Evolutionary conservation across 305 asterid species (phyloP).

Genomic region (Andrographis paniculata): DNA sequence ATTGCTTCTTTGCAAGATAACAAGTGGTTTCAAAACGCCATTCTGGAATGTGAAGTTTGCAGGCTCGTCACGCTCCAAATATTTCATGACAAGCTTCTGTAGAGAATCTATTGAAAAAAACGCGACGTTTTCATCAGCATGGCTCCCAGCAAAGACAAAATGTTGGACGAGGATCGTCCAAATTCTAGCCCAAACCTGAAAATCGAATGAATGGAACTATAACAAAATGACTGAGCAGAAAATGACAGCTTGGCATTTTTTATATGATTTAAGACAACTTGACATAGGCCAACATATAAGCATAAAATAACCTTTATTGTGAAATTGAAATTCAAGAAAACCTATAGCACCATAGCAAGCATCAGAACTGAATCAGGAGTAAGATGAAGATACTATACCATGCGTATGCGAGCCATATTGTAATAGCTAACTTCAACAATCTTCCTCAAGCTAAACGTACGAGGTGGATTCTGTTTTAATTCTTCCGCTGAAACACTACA

Average conservation of each 20-base stretch:
- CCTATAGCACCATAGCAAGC: background rate
- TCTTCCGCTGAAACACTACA: constrained; percentile 95
- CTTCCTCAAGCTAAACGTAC: constrained; percentile 91
- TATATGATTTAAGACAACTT: too few species aligned
- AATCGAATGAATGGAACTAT: constrained; percentile 17
- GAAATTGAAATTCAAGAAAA: too few species aligned
- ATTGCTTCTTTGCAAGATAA: constrained; percentile 79
- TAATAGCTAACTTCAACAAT: constrained; percentile 95
- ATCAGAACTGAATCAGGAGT: constrained; percentile 16
- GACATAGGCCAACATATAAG: too few species aligned
- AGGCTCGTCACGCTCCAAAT: constrained; percentile 92
- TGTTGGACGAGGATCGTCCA: constrained; percentile 92
- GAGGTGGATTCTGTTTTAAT: constrained; percentile 83
- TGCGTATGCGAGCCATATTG: constrained; percentile 93
- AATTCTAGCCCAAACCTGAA: constrained; percentile 98
- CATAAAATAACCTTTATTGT: too few species aligned
- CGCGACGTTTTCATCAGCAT: constrained; percentile 92
- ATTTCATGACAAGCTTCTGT: constrained; percentile 87
- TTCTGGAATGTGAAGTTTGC: constrained; percentile 94
- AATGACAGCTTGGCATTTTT: too few species aligned
- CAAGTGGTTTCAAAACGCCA: constrained; percentile 74
- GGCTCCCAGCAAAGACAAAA: constrained; percentile 89
- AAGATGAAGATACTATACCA: constrained; percentile 63
- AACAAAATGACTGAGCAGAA: background rate
- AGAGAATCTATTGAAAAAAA: constrained; percentile 94